Evolutionary conservation across 2,329 filamentous ascomycete genomes (phyloP), one percentile per base, ranked within the genome.

Genomic region (Fusarium pseudograminearum): DNA sequence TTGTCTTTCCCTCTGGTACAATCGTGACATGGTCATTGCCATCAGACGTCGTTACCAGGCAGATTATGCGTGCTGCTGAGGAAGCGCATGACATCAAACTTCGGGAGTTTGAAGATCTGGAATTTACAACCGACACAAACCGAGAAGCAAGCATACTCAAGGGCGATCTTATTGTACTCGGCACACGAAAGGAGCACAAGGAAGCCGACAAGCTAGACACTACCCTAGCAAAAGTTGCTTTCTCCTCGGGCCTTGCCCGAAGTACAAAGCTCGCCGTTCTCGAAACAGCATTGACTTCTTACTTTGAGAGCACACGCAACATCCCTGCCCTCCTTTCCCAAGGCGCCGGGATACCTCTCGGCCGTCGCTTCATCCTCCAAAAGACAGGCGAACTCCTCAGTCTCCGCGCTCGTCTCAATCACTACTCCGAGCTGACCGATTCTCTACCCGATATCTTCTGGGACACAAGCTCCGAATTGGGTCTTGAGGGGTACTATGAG

Each of bases 371-470:
- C 79, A 95, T 98, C 76, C 85, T 98, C 28, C 91, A 93, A 71
- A 97, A 98, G 81, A 98, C 96, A 0, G 96, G 96, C 64, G 93
- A 98, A 79, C 86, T 99, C 9, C 87, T 98, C 20, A 91, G 90
- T 75, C 89, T 98, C 53, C 91, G 96, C 47, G 95, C 95, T 1
- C 94, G 97, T 76, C 86, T 99, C 50, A 99, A 99, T 77, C 91
- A 98, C 73, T 98, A 98, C 82, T 97, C 93, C 2, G 96, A 98
- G 80, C 87, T 99, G 34, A 98, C 96, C 0, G 96, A 99, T 81
- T 93, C 93, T 20, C 86, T 98, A 20, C 96, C 96, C 0, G 96
- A 99, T 80, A 89, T 98, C 46, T 98, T 99, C 82, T 99, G 96
- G 96, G 96, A 99, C 79, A 92, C 88, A 73, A 88, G 90, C 51